These are phyloP conservation scores for Podaxis sp. DNA, from an alignment of 768 basidiomycete genomes.

Conservation along the genomic window DNA sequence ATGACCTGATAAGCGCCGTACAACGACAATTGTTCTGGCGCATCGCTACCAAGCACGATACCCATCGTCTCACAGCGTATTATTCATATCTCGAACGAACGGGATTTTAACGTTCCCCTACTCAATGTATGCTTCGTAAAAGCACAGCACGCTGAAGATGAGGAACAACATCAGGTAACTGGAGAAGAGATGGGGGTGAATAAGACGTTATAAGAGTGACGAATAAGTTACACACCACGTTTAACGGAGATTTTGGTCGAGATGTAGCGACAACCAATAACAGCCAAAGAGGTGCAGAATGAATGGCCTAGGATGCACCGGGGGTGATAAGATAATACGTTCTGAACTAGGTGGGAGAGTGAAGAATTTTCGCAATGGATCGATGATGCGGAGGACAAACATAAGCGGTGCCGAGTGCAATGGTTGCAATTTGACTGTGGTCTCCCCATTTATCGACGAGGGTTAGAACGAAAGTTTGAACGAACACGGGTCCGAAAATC, in stretches of 20 bases:
- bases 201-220: slow-evolving; percentile 9
- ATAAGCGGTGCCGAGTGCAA: slow-evolving; percentile 93
- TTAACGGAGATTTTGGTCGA: slow-evolving; percentile 95
- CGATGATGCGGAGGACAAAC: slow-evolving; percentile 41
- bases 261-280: slow-evolving; percentile 91
- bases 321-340: slow-evolving; percentile 88
- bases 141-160: slow-evolving; percentile 77
- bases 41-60: no score
- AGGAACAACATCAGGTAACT: slow-evolving; percentile 87
- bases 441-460: slow-evolving; percentile 99
- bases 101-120: slow-evolving; percentile 25
- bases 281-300: slow-evolving; percentile 84
- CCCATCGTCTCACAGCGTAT: neutral
- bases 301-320: slow-evolving; percentile 91
- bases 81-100: neutral
- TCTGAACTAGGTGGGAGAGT: slow-evolving; percentile 43
- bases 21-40: no score
- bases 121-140: slow-evolving; percentile 56
- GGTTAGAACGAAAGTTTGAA: slow-evolving; percentile 91
- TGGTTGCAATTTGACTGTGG: slow-evolving; percentile 95
- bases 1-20: no score
- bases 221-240: slow-evolving; percentile 58
- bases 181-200: neutral
- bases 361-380: neutral
- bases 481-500: slow-evolving; percentile 90